Evolutionary conservation across 495 filamentous ascomycete genomes (phyloP), one percentile per base, ranked within the genome.

Genomic region (Parachaetomium inaequale): DNA sequence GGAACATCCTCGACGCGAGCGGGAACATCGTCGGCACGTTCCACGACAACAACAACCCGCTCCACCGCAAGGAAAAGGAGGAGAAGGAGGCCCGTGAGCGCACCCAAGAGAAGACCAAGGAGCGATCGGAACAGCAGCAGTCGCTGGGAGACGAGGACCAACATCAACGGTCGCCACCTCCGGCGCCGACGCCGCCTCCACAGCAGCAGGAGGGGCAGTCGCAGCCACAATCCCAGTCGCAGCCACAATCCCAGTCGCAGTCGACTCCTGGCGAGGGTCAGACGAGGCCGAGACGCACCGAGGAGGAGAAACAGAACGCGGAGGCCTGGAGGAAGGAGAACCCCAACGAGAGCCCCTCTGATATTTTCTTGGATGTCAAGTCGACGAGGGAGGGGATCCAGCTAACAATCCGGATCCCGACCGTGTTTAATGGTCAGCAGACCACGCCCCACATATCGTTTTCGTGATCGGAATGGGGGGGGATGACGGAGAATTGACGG

Each of bases 351-450:
- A 80, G 79, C 63, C 79, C 79, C 10, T 81, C 79, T 2, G 79
- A 82, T 63, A 77, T 82, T 19, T 81, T 80, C 42, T 55, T 82
- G 58, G 79, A 82, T 58, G 78, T 82, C 47, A 82, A 82, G 63
- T 80, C 78, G 5, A 82, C 79, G 25, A 78, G 66, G 15, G 79
- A 82, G 43, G 78, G 78, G 7, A 79, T 82, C 49, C 79, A 82
- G 67, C 55, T 82, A 14, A 81, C 75, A 4, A 79, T 82, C 57
- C 72, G 77, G 43, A 81, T 82, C 45, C 79, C 79, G 31, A 82
- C 79, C 10, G 77, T 78, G 21, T 82, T 82, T 63, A 69, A 70
- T 8, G 67, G 68, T 36, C 65, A 68, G 61, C 66, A 69, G 63
- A 42, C 69, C 23, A 65, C 65, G 49, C 72, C 72, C 8, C 73